Base-by-base conservation (phyloP, 2,329 filamentous ascomycete species). In the Ceratocystis destructans region DNA sequence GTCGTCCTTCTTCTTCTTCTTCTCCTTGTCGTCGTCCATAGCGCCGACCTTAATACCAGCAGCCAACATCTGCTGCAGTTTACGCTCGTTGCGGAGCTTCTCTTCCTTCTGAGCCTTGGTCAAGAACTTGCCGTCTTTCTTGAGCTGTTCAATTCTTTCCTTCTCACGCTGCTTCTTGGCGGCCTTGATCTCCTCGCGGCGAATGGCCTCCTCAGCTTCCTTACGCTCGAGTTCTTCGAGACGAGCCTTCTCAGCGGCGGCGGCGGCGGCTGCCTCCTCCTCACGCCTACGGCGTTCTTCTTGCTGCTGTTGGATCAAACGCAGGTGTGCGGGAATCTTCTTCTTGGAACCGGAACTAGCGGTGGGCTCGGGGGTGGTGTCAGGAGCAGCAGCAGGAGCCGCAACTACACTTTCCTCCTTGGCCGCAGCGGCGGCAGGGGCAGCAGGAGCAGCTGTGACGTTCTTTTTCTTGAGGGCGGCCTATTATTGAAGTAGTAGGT, bases 31-130 rank as follows among this genome's bases (percentile, higher is more conserved):
- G 2, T 77, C 73, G n/a, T 76, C 80, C 41, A 79, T 76, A 7
- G 83, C 84, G 15, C 86, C 87, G 67, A 93, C 84, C 73, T 86
- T 87, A 73, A 89, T 84, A 68, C 87, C 87, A 63, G 87, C 87
- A 64, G 85, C 89, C 70, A 92, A 78, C 88, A 94, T 91, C 76
- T 94, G 90, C 79, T 94, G 87, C 65, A 93, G 77, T 71, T 91
- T 90, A 72, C 86, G 79, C 76, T 93, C 88, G 71, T 89, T 87
- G 72, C 86, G 83, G 28, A 87, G 86, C 77, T 90, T 90, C 73
- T 89, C 88, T 72, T 92, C 88, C 73, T 86, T 89, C 74, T 95
- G 89, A 15, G 89, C 89, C 77, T 93, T 92, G 70, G 89, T 93
- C 72, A 93, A 78, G 76, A 88, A 93, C 73, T 90, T 93, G 74